Conservation (phyloP, 108 stramenopile species). For the Aurantiochytrium sp. region DNA sequence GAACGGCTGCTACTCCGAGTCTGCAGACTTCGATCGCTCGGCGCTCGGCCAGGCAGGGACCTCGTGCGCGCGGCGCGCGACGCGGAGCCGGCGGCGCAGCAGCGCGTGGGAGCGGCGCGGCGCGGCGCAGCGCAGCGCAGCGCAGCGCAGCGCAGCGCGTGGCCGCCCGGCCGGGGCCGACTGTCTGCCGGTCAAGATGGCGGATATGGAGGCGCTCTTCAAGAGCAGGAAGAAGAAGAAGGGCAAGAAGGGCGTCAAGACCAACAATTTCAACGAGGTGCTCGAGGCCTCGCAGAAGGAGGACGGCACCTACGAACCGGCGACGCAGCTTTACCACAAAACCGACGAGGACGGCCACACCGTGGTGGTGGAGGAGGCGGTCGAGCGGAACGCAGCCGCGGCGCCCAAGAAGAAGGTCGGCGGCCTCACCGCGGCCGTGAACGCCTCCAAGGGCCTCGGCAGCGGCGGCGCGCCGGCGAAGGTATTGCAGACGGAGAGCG, state of each 20-base stretch:
- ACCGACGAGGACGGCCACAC: not conserved
- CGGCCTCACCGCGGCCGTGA: constrained; percentile 24
- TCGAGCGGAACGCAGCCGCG: not conserved
- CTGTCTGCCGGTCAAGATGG: no score
- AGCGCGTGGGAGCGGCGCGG: not conserved
- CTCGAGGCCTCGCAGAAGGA: constrained; percentile 14
- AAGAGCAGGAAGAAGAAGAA: constrained; percentile 26
- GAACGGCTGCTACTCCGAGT: no score
- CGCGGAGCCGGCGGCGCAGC: not conserved
- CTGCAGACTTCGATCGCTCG: no score
- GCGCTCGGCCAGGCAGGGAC: no score
- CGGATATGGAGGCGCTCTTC: constrained; percentile 10
- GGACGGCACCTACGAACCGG: not conserved
- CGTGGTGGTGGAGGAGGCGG: not conserved
- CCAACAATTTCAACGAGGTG: not conserved
- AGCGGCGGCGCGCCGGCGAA: not conserved
- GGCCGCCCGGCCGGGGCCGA: no score
- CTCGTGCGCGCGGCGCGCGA: no score
- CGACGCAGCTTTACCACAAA: not conserved
- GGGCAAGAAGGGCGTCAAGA: not conserved
- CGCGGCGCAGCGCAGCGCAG: no score
- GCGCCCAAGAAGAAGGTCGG: not conserved
- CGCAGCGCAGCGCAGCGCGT: no score
- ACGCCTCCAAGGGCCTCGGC: not conserved
- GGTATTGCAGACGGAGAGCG: not conserved